These are phyloP conservation scores for Penicillium sp. DNA, from an alignment of 2,329 filamentous ascomycete genomes.

Conservation along the genomic window DNA sequence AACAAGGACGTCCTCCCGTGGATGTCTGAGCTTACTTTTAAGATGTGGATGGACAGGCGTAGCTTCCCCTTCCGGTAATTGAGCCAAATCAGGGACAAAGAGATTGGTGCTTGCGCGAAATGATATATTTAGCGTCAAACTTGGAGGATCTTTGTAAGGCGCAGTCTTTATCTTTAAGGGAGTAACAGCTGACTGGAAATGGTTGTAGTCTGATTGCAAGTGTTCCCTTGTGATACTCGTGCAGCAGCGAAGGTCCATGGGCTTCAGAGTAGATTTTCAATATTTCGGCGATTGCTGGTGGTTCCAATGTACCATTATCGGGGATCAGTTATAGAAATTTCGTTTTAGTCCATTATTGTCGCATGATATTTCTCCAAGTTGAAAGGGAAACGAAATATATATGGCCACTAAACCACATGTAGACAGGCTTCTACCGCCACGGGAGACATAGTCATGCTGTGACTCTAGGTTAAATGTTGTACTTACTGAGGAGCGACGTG, in stretches of 20 bases:
- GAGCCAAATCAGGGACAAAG: background rate
- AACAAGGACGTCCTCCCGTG: background rate
- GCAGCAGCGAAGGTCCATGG: no score
- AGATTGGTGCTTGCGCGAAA: background rate
- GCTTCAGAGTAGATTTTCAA: background rate
- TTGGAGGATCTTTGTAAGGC: background rate
- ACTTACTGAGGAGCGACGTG: background rate
- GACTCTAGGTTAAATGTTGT: background rate
- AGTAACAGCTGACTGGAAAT: background rate
- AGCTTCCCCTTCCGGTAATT: background rate
- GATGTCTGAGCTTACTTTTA: background rate
- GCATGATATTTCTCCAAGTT: background rate
- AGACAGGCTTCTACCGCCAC: no score
- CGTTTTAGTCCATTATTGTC: background rate
- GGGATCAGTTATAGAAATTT: no score
- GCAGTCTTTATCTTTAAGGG: background rate
- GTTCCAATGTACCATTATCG: background rate
- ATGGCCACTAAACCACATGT: background rate
- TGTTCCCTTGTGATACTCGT: no score
- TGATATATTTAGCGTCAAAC: background rate
- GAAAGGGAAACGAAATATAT: background rate
- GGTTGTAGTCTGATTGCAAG: background rate
- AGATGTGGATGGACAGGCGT: background rate
- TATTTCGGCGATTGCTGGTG: background rate
- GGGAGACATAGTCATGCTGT: background rate